phyloP scores from a whole-genome alignment of 2,329 filamentous ascomycete genomes.

The Penicillium sp. region DNA sequence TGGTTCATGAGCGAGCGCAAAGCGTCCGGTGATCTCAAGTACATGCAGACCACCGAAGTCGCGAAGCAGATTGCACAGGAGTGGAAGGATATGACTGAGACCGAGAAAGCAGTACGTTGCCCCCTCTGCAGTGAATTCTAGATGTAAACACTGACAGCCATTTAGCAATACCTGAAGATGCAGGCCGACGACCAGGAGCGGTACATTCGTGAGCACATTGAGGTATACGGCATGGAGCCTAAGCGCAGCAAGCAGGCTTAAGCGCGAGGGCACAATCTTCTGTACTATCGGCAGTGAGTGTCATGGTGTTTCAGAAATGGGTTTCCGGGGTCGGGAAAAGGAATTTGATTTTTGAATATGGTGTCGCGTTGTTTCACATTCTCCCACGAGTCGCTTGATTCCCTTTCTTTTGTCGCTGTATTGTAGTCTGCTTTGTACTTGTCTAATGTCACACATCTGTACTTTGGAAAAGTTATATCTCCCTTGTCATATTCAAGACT shows the following conservation, averaged over 20 bases:
- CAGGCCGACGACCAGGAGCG: slow-evolving; percentile 30
- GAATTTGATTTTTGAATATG: slow-evolving; percentile 7
- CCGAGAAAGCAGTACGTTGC: slow-evolving; percentile 39
- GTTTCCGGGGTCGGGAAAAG: not conserved
- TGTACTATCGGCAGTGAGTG: slow-evolving; percentile 4
- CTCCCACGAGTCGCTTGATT: slow-evolving; percentile 9
- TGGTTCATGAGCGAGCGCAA: slow-evolving; percentile 50
- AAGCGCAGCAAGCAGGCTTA: not conserved
- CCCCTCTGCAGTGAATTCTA: not conserved
- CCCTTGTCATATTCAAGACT: not conserved
- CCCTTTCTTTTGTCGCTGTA: slow-evolving; percentile 17
- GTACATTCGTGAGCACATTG: slow-evolving; percentile 36
- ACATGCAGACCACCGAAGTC: slow-evolving; percentile 44
- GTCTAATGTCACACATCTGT: not conserved
- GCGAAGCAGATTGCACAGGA: slow-evolving; percentile 15
- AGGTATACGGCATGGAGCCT: slow-evolving; percentile 35
- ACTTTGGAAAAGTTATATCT: not conserved
- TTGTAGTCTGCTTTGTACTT: slow-evolving; percentile 9
- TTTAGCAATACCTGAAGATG: slow-evolving; percentile 12
- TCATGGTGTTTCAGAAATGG: slow-evolving; percentile 2
- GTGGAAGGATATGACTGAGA: slow-evolving; percentile 29
- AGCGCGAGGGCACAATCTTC: not conserved
- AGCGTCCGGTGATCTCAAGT: slow-evolving; percentile 52
- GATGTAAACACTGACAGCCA: not conserved
- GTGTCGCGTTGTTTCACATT: slow-evolving; percentile 8